A percentile compares a stretch with the other conserved stretches of the same genome.
Conservation (phyloP, 2,329 filamentous ascomycete species). For the Lachnellula suecica region DNA sequence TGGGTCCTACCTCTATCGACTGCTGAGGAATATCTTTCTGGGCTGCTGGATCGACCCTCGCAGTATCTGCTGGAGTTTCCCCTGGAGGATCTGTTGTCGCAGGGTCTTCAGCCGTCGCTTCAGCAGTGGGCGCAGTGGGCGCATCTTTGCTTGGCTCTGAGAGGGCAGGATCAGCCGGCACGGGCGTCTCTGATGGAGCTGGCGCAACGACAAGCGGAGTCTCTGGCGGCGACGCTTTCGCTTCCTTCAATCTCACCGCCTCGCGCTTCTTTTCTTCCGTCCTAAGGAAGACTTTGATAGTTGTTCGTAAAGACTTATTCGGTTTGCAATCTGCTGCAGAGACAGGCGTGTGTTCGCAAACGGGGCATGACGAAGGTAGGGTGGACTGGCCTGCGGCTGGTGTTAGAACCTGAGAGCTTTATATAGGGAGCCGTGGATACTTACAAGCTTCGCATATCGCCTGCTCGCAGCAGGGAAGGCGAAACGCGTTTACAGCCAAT, state of each 20-base stretch:
- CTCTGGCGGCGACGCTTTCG: constrained; percentile 36
- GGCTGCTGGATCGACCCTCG: constrained; percentile 14
- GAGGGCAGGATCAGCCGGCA: constrained; percentile 1
- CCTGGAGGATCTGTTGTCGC: constrained; percentile 9
- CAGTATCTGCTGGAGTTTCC: constrained; percentile 5
- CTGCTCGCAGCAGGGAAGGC: constrained; percentile 92
- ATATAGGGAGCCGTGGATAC: constrained; percentile 10
- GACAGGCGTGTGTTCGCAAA: constrained; percentile 89
- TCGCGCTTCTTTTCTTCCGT: constrained; percentile 90
- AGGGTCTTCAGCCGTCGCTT: constrained; percentile 11
- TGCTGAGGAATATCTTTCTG: constrained; percentile 37
- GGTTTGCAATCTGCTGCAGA: constrained; percentile 83
- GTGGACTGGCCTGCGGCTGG: constrained; percentile 65
- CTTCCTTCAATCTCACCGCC: constrained; percentile 49
- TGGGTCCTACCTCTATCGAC: constrained; percentile 36
- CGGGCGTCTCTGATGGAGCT: constrained; percentile 18
- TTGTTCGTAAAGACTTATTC: constrained; percentile 88
- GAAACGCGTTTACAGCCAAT: constrained; percentile 85
- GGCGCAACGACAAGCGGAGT: constrained; percentile 26
- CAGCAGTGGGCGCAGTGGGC: neutral
- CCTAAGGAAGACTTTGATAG: constrained; percentile 86
- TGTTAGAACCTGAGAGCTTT: constrained; percentile 12
- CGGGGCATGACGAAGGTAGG: constrained; percentile 78
- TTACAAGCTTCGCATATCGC: constrained; percentile 88
- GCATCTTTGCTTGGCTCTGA: neutral